A percentile compares a stretch with the other conserved stretches of the same genome.
These are phyloP conservation scores for Xylaria curta DNA, from an alignment of 495 filamentous ascomycete genomes.

Conservation along the genomic window DNA sequence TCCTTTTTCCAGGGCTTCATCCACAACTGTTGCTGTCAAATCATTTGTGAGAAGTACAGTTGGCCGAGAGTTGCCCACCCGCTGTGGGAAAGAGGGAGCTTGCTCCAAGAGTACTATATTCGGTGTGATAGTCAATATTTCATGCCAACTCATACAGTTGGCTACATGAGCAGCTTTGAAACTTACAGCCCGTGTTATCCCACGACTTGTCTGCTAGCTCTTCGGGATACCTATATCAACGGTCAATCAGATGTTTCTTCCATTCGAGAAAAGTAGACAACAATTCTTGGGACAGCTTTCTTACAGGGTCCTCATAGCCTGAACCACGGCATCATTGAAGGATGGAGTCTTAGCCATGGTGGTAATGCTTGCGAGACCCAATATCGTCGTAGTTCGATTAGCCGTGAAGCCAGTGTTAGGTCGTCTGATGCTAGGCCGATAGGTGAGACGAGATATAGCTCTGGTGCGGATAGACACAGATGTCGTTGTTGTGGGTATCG, in stretches of 20 bases:
- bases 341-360: slow-evolving; percentile 41
- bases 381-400: neutral
- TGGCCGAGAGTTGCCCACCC: slow-evolving; percentile 19
- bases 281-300: slow-evolving; percentile 37
- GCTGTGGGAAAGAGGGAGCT: slow-evolving; percentile 29
- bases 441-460: neutral
- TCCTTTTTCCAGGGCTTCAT: slow-evolving; percentile 81
- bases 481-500: neutral
- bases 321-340: slow-evolving; percentile 80
- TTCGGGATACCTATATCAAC: slow-evolving; percentile 75
- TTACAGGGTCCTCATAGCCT: slow-evolving; percentile 82
- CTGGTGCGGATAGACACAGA: neutral
- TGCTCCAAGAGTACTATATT: slow-evolving; percentile 39
- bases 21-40: slow-evolving; percentile 84
- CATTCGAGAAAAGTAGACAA: neutral
- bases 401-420: neutral
- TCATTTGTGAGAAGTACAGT: slow-evolving; percentile 87
- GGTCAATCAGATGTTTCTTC: neutral
- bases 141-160: neutral
- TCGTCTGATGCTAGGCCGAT: neutral
- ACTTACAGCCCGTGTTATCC: slow-evolving; percentile 88
- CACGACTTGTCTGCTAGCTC: slow-evolving; percentile 87
- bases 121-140: neutral
- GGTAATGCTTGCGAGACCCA: neutral
- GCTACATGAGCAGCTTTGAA: neutral